Conservation (phyloP, 2,329 filamentous ascomycete genomes). For the Tolypocladium ophioglossoides region DNA sequence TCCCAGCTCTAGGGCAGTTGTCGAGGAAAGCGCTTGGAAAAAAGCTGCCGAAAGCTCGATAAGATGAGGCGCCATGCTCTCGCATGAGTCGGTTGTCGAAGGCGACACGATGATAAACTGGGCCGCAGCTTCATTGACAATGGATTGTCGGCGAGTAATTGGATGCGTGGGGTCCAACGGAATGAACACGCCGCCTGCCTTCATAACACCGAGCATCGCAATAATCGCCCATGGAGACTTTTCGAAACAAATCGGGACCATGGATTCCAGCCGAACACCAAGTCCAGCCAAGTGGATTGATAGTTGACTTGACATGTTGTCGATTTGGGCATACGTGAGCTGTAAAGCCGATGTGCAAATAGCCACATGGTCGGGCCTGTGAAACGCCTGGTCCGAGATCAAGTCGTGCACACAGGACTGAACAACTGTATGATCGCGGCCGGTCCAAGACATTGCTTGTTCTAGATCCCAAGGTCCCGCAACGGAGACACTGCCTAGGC, state of each 20-base stretch:
- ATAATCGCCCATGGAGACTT: conserved; percentile 27
- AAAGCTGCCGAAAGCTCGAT: background rate
- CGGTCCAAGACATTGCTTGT: background rate
- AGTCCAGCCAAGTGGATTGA: background rate
- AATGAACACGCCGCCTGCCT: too few relatives aligned
- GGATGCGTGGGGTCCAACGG: conserved; percentile 28
- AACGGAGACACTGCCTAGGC: background rate
- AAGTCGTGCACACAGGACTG: background rate
- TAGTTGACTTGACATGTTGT: background rate
- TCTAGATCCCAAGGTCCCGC: background rate
- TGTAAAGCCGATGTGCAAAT: background rate
- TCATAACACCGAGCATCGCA: too few relatives aligned
- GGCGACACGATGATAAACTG: background rate
- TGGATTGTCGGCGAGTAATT: conserved; percentile 8
- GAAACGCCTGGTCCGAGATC: background rate
- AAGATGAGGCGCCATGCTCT: background rate
- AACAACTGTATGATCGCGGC: background rate
- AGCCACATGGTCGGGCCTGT: background rate
- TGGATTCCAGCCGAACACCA: background rate
- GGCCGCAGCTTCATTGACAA: conserved; percentile 3
- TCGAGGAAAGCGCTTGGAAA: background rate
- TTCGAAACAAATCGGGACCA: conserved; percentile 23
- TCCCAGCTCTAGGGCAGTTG: background rate
- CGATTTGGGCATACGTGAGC: background rate
- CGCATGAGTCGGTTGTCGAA: background rate